Conservation (phyloP, 805 yeast genomes). For the Candida nonsorbophila region DNA sequence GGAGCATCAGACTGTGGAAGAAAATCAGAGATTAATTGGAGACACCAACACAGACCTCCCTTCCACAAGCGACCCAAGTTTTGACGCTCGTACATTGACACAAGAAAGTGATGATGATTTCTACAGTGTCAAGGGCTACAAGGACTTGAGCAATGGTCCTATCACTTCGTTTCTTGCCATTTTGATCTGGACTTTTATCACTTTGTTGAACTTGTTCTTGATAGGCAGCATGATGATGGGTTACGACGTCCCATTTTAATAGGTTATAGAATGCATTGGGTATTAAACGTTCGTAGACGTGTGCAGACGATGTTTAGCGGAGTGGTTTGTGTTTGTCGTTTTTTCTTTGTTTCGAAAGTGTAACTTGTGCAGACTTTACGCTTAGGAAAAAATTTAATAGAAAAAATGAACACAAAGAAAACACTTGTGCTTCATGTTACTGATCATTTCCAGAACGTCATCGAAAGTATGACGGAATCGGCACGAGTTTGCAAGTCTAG, state of each 20-base stretch:
- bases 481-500: no score
- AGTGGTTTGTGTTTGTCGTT: no score
- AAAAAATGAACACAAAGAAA: no score
- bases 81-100: constrained; percentile 2
- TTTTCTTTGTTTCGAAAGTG: no score
- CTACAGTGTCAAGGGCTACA: constrained; percentile 28
- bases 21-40: constrained; percentile 12
- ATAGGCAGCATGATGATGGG: constrained; percentile 34
- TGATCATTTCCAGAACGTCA: no score
- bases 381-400: no score
- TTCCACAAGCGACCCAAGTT: neutral
- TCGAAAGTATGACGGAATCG: no score
- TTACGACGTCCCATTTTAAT: constrained; percentile 20
- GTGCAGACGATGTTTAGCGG: no score
- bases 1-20: constrained; percentile 8
- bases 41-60: constrained; percentile 1
- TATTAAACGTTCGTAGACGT: no score
- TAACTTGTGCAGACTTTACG: no score
- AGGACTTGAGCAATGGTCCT: constrained; percentile 69
- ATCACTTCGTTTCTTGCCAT: constrained; percentile 50
- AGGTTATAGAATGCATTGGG: neutral
- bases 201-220: constrained; percentile 67
- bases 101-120: constrained; percentile 7
- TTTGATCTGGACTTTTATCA: constrained; percentile 64
- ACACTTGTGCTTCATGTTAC: no score